A percentile compares a stretch with the other conserved stretches of the same genome.
Evolutionary conservation across 768 basidiomycete species (phyloP).

Genomic region (Exsudoporus frostii): DNA sequence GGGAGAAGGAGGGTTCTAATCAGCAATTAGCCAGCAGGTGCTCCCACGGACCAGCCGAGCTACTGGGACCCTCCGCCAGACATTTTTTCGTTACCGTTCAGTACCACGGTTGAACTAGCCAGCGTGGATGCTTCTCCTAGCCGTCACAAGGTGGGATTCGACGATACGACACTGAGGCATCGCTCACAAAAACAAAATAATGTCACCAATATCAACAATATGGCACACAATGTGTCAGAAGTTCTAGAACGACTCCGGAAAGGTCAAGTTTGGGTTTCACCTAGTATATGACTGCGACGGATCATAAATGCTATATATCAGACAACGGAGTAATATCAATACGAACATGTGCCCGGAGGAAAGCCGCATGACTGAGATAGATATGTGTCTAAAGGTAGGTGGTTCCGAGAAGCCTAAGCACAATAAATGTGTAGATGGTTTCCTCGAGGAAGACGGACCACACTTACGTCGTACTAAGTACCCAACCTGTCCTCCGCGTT

Average conservation of each 20-base stretch:
- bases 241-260: background rate
- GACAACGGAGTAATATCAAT: background rate
- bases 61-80: no score
- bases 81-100: no score
- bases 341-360: conserved; percentile 4
- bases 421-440: background rate
- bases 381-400: conserved; percentile 3
- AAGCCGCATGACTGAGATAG: conserved; percentile 1
- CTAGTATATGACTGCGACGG: background rate
- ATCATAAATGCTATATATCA: background rate
- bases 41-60: no score
- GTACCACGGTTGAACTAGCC: no score
- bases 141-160: no score
- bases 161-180: no score
- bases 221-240: background rate
- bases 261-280: background rate
- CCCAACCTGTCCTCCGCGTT: background rate
- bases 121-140: no score
- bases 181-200: conserved; percentile 2
- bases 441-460: background rate
- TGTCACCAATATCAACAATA: background rate
- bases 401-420: conserved; percentile 3
- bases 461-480: background rate
- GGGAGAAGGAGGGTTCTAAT: no score
- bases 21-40: no score